phyloP scores from a whole-genome alignment of 371 early-diverging fungal species.

The Zychaea mexicana region DNA sequence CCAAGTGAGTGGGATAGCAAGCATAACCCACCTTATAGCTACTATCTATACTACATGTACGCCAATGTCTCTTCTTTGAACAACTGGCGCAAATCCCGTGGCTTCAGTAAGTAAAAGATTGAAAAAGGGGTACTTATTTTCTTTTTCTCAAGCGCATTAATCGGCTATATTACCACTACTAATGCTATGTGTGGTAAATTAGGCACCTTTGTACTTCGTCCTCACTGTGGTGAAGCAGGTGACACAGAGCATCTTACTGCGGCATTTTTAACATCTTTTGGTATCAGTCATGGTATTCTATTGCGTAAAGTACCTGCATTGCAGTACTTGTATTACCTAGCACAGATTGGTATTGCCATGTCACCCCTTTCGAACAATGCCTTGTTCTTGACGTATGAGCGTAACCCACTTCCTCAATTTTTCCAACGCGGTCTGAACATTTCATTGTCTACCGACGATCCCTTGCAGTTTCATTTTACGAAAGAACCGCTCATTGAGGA shows the following conservation, averaged over 20 bases:
- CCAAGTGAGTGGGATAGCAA: slow-evolving; percentile 81
- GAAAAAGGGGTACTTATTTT: background rate
- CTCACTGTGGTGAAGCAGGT: slow-evolving; percentile 98
- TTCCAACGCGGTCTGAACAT: slow-evolving; percentile 98
- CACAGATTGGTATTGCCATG: slow-evolving; percentile 98
- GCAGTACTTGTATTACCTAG: slow-evolving; percentile 96
- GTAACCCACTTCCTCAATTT: slow-evolving; percentile 94
- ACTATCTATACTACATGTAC: slow-evolving; percentile 96
- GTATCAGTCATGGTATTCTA: slow-evolving; percentile 96
- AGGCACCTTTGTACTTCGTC: slow-evolving; percentile 94
- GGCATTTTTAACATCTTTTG: slow-evolving; percentile 90
- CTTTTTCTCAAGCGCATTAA: background rate
- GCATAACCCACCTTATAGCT: slow-evolving; percentile 96
- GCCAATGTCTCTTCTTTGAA: slow-evolving; percentile 91
- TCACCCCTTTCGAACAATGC: slow-evolving; percentile 99
- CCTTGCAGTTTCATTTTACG: slow-evolving; percentile 98
- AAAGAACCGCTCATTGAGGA: slow-evolving; percentile 99
- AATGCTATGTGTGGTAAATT: background rate
- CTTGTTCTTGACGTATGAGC: slow-evolving; percentile 93
- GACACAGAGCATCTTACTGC: slow-evolving; percentile 96
- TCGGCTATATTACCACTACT: background rate
- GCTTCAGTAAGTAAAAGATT: slow-evolving; percentile 69
- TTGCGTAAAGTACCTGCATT: slow-evolving; percentile 96
- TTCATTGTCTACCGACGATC: slow-evolving; percentile 97
- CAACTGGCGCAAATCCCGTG: slow-evolving; percentile 77